Evolutionary conservation across 23 red algal genomes (phyloP).

Genomic region (Cyanidium caldarium): DNA sequence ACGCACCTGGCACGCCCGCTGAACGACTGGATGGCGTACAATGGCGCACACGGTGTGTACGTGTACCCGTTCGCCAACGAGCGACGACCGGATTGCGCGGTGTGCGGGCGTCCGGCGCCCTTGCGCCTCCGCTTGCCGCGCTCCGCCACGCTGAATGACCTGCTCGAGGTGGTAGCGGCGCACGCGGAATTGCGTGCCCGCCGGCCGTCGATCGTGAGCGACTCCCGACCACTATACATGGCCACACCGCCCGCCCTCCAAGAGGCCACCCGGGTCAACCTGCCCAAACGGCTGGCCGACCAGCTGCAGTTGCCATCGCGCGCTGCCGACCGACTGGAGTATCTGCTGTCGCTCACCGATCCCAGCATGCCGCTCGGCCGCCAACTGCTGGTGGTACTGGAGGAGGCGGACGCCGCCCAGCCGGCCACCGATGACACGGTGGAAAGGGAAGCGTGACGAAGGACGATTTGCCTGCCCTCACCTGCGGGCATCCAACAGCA

Average conservation of each 20-base stretch:
- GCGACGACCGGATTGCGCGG: constrained; percentile 48
- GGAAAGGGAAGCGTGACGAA: too few relatives aligned
- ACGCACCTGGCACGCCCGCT: constrained; percentile 29
- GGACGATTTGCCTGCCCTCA: too few relatives aligned
- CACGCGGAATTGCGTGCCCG: constrained; percentile 44
- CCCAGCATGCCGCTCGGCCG: neutral
- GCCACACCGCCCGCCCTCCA: neutral
- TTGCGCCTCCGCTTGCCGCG: constrained; percentile 15
- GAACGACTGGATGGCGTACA: constrained; percentile 78
- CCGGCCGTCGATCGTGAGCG: constrained; percentile 13
- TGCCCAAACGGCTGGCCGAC: neutral
- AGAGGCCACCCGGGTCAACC: neutral
- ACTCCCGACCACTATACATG: neutral
- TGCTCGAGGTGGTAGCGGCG: constrained; percentile 39
- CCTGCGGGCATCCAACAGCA: neutral
- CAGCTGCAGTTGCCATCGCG: neutral
- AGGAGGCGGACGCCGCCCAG: neutral
- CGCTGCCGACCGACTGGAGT: neutral
- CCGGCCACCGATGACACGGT: neutral
- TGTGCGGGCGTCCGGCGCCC: constrained; percentile 52
- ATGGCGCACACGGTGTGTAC: constrained; percentile 69
- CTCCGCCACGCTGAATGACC: constrained; percentile 36
- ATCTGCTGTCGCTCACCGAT: constrained; percentile 5
- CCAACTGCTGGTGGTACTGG: constrained; percentile 3
- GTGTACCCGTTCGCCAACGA: constrained; percentile 58